Percentiles rank a stretch among this genome's conserved stretches.
Conservation (phyloP, 345 rosid genomes). For the Eucalyptus regnans region DNA sequence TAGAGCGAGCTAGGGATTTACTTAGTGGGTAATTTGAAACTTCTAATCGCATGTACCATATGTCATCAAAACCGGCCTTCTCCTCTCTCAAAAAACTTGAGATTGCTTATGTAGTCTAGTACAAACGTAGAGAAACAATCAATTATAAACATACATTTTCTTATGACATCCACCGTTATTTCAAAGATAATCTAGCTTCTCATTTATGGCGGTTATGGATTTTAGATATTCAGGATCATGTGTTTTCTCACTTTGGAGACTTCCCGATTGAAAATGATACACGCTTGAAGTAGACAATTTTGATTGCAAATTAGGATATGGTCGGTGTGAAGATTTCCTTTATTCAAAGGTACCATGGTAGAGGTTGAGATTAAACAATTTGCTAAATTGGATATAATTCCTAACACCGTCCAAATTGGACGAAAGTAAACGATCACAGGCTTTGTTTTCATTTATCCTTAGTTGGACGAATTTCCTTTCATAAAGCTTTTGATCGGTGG, state of each 20-base stretch:
- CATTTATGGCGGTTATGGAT: neutral
- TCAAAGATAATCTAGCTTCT: neutral
- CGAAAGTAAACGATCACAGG: neutral
- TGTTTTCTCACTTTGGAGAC: neutral
- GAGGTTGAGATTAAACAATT: neutral
- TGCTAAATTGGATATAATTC: neutral
- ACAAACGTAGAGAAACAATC: neutral
- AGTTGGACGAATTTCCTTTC: neutral
- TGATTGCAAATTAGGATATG: neutral
- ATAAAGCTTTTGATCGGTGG: neutral
- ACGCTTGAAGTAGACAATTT: neutral
- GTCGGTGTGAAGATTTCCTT: neutral
- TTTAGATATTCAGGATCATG: no score
- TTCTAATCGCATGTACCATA: neutral
- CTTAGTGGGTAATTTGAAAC: neutral
- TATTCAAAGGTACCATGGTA: neutral
- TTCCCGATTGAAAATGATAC: neutral
- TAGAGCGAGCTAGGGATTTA: neutral
- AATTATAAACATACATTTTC: neutral
- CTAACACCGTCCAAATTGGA: neutral
- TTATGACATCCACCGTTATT: neutral
- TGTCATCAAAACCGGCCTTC: neutral
- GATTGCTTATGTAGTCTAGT: neutral
- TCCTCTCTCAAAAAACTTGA: neutral
- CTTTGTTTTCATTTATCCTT: neutral